Conservation (phyloP, 345 rosid genomes). For the Citrus mangshanensis region DNA sequence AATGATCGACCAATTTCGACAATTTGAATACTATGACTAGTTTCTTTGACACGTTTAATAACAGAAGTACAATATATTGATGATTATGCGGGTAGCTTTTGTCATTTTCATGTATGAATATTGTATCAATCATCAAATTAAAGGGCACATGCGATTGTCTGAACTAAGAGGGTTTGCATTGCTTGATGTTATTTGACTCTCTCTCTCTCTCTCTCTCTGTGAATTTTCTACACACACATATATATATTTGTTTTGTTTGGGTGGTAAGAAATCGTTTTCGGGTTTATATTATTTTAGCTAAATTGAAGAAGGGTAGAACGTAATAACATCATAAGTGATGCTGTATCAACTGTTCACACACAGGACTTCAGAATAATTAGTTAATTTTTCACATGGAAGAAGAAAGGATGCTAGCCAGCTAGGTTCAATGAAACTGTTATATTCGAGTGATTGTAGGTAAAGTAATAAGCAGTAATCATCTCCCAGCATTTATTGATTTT, state of each 20-base stretch:
- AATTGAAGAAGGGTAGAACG: neutral
- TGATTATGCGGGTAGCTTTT: neutral
- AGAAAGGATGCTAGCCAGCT: neutral
- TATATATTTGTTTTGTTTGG: neutral
- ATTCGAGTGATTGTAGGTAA: neutral
- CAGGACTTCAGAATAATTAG: too few species aligned
- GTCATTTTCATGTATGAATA: neutral
- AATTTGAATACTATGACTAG: too few species aligned
- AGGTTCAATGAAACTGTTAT: neutral
- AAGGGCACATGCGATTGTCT: neutral
- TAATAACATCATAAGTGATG: too few species aligned
- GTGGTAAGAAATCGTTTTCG: slow-evolving; percentile 23
- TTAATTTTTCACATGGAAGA: neutral
- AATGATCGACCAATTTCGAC: neutral
- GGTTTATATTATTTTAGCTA: neutral
- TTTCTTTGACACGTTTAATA: neutral
- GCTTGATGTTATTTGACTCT: neutral
- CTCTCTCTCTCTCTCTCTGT: neutral
- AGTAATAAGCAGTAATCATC: neutral
- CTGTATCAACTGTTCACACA: too few species aligned
- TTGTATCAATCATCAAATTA: neutral
- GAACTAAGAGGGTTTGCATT: neutral
- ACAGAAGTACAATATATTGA: neutral
- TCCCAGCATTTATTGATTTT: neutral
- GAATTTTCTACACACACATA: too few species aligned